Base-by-base conservation (phyloP, 768 basidiomycete species). In the Pulveroboletus frians region DNA sequence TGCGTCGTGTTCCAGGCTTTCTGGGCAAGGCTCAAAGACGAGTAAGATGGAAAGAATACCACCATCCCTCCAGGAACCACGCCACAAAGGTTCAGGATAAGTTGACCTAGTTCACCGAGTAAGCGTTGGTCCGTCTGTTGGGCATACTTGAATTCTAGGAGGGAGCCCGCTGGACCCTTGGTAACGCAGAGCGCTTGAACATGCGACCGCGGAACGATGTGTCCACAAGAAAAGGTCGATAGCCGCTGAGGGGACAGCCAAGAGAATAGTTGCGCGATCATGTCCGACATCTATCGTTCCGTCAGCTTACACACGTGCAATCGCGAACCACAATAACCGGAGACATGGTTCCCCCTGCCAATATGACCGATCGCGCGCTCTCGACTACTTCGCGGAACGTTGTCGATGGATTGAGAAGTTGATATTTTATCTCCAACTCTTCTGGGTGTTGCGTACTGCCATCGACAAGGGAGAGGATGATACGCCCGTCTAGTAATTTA, bases 311-410 rank as follows among this genome's bases (percentile, higher is more conserved):
- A 26, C 40, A 39, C 14, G 11, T 18, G n/a, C 15, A 17, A 17
- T 1, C 0, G 14, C 7, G 18, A 49, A 39, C 59, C 70, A 46
- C n/a, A 70, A 75, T 45, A 46, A 96, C 92, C n/a, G 95, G 95
- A 7, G 92, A 92, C 96, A 99, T 97, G 0, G 95, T 99, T 5
- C 95, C 95, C 9, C 95, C 95, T 8, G 96, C 95, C 34, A 99
- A 73, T 26, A 98, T 71, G n/a, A 98, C 84, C 3, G 88, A 78
- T 32, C 91, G 73, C 1, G 93, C 91, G 21, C 76, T 73, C 17
- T 92, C 83, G 1, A 91, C 80, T 6, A 97, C 78, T n/a, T 91
- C 87, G 47, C 76, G 72, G 61, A 98, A 98, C 49, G 84, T 76
- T 6, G 89, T 86, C 1, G 90, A 80, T 2, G 96, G 94, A 60